phyloP scores from a whole-genome alignment of 805 yeast species.

The Peterozyma xylosa region DNA sequence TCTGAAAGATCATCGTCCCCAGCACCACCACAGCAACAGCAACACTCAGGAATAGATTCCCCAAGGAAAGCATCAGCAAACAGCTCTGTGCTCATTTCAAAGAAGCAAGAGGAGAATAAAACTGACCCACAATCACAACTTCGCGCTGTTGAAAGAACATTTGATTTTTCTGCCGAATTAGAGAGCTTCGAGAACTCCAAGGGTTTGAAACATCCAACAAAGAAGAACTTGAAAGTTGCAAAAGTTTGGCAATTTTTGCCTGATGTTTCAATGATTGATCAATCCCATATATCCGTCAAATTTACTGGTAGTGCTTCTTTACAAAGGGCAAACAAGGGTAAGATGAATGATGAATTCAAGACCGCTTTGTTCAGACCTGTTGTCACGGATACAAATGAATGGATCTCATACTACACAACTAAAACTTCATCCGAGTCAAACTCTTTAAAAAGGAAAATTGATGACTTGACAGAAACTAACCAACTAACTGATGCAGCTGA shows the following conservation, averaged over 20 bases:
- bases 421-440: slow-evolving; percentile 27
- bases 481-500: slow-evolving; percentile 32
- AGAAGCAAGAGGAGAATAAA: slow-evolving; percentile 16
- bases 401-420: slow-evolving; percentile 66
- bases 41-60: background rate
- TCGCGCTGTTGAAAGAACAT: slow-evolving; percentile 68
- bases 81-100: background rate
- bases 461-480: slow-evolving; percentile 40
- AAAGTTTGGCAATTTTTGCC: slow-evolving; percentile 79
- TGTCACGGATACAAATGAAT: slow-evolving; percentile 63
- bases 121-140: slow-evolving; percentile 59
- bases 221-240: slow-evolving; percentile 65
- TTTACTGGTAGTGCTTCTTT: slow-evolving; percentile 52
- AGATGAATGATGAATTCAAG: slow-evolving; percentile 23
- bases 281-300: slow-evolving; percentile 57
- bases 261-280: slow-evolving; percentile 86
- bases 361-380: slow-evolving; percentile 70
- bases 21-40: slow-evolving; percentile 11
- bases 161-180: slow-evolving; percentile 49
- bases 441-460: slow-evolving; percentile 30
- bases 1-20: slow-evolving; percentile 28
- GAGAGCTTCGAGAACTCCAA: slow-evolving; percentile 28
- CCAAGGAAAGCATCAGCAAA: background rate
- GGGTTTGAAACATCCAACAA: slow-evolving; percentile 68
- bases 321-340: slow-evolving; percentile 27